Percentiles rank a stretch among this genome's conserved stretches.
These are phyloP conservation scores for Cadophora malorum DNA, from an alignment of 2,329 filamentous ascomycete genomes.

Conservation along the genomic window DNA sequence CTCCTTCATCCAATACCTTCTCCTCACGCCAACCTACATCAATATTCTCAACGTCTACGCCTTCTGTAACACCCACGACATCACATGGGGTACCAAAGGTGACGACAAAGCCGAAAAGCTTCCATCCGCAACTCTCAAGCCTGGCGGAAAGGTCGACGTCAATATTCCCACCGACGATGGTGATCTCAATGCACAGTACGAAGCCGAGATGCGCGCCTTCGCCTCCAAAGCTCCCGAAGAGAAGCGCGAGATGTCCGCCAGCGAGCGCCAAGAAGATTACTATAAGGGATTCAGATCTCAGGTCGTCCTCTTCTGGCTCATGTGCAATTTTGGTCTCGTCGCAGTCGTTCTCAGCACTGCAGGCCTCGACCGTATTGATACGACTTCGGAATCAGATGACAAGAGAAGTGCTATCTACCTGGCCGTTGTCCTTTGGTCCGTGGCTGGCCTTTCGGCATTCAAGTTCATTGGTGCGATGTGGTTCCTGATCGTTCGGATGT, in stretches of 20 bases:
- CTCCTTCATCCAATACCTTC: constrained; percentile 91
- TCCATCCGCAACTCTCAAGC: constrained; percentile 86
- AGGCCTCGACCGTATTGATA: constrained; percentile 81
- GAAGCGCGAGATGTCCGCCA: constrained; percentile 62
- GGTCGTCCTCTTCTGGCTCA: constrained; percentile 95
- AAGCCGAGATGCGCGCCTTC: constrained; percentile 80
- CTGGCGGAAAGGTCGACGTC: constrained; percentile 94
- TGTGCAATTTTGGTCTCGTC: constrained; percentile 88
- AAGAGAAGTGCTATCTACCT: constrained; percentile 45
- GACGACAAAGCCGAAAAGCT: constrained; percentile 95
- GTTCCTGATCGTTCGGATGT: constrained; percentile 84
- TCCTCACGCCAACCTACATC: constrained; percentile 94
- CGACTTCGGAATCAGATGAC: constrained; percentile 67
- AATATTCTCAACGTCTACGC: constrained; percentile 99
- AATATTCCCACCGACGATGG: constrained; percentile 86
- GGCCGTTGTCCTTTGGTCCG: constrained; percentile 46
- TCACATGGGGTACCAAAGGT: constrained; percentile 97
- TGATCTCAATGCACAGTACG: constrained; percentile 94
- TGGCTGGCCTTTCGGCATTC: constrained; percentile 45
- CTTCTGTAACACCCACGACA: constrained; percentile 98
- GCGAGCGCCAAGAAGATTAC: constrained; percentile 94
- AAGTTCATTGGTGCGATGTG: constrained; percentile 47
- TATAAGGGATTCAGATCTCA: constrained; percentile 95
- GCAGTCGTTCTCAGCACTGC: constrained; percentile 87
- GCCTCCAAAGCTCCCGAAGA: constrained; percentile 75